A percentile compares a stretch with the other conserved stretches of the same genome.
Evolutionary conservation across 73 alveolate genomes (phyloP).

Genomic region (Paramecium caudatum): DNA sequence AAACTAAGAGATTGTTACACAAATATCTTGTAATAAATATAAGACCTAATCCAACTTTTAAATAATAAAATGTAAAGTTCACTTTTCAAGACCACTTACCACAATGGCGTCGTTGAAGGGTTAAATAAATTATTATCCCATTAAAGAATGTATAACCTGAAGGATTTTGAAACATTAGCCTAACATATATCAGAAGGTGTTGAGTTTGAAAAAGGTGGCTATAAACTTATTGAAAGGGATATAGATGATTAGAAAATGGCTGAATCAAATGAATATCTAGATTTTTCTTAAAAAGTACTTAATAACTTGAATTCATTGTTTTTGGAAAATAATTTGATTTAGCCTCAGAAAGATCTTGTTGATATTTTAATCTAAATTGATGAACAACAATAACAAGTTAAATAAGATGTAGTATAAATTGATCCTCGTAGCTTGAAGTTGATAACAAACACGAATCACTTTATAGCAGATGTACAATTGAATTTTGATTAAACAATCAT

Average conservation of each 20-base stretch:
- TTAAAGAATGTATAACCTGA: too few species aligned
- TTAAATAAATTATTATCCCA: too few species aligned
- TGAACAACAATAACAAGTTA: not conserved
- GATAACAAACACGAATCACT: not conserved
- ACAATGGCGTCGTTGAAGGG: too few species aligned
- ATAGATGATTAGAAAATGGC: slow-evolving; percentile 2
- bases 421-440: not conserved
- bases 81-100: too few species aligned
- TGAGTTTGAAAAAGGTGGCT: not conserved
- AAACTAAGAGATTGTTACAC: too few species aligned
- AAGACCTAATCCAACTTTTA: too few species aligned
- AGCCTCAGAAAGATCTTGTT: not conserved
- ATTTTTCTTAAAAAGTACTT: not conserved
- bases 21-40: too few species aligned
- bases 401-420: not conserved
- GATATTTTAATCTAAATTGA: not conserved
- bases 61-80: too few species aligned
- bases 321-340: not conserved
- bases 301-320: not conserved
- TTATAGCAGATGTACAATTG: slow-evolving; percentile 6
- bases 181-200: not conserved
- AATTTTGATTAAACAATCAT: slow-evolving; percentile 10
- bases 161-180: not conserved
- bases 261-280: not conserved
- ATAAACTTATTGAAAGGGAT: not conserved